These are phyloP conservation scores for Paecilomyces fulvus DNA, from an alignment of 2,329 filamentous ascomycete species.

Conservation along the genomic window DNA sequence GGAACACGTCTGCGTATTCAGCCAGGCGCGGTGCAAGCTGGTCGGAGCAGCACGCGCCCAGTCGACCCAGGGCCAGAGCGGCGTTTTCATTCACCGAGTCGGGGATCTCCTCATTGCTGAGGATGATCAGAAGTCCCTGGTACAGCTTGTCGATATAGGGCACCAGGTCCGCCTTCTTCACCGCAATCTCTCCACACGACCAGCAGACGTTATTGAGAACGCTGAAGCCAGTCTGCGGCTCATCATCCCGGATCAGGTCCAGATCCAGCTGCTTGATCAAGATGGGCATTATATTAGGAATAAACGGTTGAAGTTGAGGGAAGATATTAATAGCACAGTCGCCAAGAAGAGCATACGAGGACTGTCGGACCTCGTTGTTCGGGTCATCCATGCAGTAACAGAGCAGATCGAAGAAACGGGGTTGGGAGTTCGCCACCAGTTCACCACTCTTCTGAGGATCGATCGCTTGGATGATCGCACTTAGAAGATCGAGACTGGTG, in stretches of 20 bases:
- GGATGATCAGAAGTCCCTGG: slow-evolving; percentile 68
- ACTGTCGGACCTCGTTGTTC: slow-evolving; percentile 89
- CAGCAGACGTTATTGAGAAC: slow-evolving; percentile 98
- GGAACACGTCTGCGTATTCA: slow-evolving; percentile 73
- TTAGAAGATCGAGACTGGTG: slow-evolving; percentile 86
- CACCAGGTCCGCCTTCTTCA: slow-evolving; percentile 64
- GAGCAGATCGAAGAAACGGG: slow-evolving; percentile 82
- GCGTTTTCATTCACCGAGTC: slow-evolving; percentile 87
- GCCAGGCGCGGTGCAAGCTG: slow-evolving; percentile 69
- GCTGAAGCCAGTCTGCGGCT: slow-evolving; percentile 75
- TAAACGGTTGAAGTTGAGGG: slow-evolving; percentile 63
- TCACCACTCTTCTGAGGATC: slow-evolving; percentile 63
- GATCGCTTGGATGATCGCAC: slow-evolving; percentile 86
- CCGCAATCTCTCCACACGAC: slow-evolving; percentile 86
- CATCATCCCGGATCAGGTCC: slow-evolving; percentile 65
- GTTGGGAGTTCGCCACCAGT: slow-evolving; percentile 66
- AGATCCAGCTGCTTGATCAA: slow-evolving; percentile 84
- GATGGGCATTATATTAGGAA: slow-evolving; percentile 65
- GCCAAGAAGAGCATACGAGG: slow-evolving; percentile 86
- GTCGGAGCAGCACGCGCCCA: slow-evolving; percentile 71
- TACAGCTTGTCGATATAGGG: slow-evolving; percentile 72
- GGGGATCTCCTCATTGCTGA: slow-evolving; percentile 77
- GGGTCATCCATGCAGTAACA: slow-evolving; percentile 86
- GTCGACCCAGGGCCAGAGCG: slow-evolving; percentile 79
- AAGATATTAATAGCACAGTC: slow-evolving; percentile 94